phyloP scores from a whole-genome alignment of 768 basidiomycete species.

The Suillus decipiens region DNA sequence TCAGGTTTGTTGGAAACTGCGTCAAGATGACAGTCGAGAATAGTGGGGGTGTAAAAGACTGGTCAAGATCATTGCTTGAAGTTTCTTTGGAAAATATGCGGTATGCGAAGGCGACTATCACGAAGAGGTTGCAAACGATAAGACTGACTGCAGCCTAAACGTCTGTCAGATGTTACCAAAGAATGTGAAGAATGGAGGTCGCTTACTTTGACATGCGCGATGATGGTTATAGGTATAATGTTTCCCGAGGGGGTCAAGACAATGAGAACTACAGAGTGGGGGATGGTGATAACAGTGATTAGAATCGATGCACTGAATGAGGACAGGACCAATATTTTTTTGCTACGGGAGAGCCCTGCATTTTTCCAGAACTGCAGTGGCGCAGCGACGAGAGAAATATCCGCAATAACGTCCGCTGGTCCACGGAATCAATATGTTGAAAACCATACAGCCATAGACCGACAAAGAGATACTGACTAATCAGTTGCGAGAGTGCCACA shows the following conservation, averaged over 20 bases:
- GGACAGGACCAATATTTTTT: slow-evolving; percentile 21
- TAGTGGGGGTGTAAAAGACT: not conserved
- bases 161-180: not conserved
- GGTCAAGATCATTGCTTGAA: slow-evolving; percentile 12
- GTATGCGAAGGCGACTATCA: slow-evolving; percentile 26
- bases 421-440: not conserved
- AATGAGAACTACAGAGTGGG: slow-evolving; percentile 9
- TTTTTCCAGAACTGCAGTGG: slow-evolving; percentile 17
- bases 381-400: not conserved
- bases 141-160: slow-evolving; percentile 24
- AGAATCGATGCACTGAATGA: slow-evolving; percentile 24
- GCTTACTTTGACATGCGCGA: slow-evolving; percentile 24
- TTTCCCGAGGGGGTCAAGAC: slow-evolving; percentile 11
- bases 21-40: not conserved
- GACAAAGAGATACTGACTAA: slow-evolving; percentile 18
- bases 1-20: not conserved
- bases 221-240: slow-evolving; percentile 16
- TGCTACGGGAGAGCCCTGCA: slow-evolving; percentile 18
- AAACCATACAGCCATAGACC: not conserved
- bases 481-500: slow-evolving; percentile 19
- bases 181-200: not conserved
- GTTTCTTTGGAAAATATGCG: slow-evolving; percentile 14
- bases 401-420: not conserved
- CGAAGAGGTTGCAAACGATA: slow-evolving; percentile 31
- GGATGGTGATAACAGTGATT: slow-evolving; percentile 23